Evolutionary conservation across 2,329 filamentous ascomycete genomes (phyloP).

Genomic region (Diaporthe helianthi): DNA sequence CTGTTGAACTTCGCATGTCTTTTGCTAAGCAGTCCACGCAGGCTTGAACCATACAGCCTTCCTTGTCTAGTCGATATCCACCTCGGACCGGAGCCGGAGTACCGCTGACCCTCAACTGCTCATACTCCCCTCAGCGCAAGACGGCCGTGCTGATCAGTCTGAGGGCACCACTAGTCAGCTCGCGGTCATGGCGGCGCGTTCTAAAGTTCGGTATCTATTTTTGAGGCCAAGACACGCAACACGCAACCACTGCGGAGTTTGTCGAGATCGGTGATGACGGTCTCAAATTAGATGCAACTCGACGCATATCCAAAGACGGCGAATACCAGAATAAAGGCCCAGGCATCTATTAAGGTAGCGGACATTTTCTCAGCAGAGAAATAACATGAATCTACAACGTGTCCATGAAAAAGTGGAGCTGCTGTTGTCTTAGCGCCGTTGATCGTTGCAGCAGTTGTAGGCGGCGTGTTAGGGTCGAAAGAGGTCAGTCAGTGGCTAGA

Average conservation of each 20-base stretch:
- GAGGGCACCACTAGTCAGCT: not conserved
- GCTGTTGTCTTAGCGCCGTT: not conserved
- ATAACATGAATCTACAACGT: not conserved
- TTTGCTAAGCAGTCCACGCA: too few relatives aligned
- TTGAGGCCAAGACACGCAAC: not conserved
- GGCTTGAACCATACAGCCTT: not conserved
- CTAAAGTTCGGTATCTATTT: not conserved
- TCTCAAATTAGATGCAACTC: not conserved
- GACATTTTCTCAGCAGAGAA: not conserved
- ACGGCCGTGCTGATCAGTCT: not conserved
- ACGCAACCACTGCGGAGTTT: not conserved
- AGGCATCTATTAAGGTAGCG: not conserved
- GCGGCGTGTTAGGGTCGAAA: not conserved
- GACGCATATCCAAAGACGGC: not conserved
- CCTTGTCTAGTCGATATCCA: not conserved
- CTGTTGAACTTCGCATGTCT: too few relatives aligned
- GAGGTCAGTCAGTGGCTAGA: not conserved
- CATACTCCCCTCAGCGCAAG: not conserved
- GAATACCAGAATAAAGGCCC: not conserved
- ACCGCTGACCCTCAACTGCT: not conserved
- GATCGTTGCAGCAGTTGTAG: not conserved
- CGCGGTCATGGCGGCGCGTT: not conserved
- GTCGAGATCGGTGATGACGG: not conserved
- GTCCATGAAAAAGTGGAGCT: not conserved
- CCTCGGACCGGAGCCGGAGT: not conserved